Evolutionary conservation across 495 filamentous ascomycete genomes (phyloP).

Genomic region (Penicillium cinerascens): DNA sequence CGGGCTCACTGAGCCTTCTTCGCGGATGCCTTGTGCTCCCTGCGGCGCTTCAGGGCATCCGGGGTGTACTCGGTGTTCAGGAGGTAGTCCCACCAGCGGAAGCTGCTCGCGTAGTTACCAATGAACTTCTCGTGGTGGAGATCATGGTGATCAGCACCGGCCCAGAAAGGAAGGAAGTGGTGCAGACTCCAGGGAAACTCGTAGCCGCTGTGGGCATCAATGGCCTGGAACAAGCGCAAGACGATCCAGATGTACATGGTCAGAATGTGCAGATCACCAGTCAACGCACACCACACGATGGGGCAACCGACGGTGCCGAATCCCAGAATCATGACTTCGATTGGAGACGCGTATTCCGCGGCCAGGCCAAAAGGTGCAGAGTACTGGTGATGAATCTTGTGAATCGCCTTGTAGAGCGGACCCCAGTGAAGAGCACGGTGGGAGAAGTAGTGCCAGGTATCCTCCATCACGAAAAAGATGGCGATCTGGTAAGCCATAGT

Average conservation of each 20-base stretch:
- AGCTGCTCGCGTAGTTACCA: conserved; percentile 95
- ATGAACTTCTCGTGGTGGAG: conserved; percentile 96
- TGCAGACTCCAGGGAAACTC: conserved; percentile 97
- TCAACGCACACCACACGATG: conserved; percentile 80
- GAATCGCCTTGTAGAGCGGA: conserved; percentile 86
- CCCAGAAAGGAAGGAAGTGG: conserved; percentile 97
- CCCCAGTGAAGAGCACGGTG: conserved; percentile 96
- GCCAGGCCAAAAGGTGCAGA: conserved; percentile 95
- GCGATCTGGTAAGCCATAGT: conserved; percentile 91
- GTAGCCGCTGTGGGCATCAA: conserved; percentile 95
- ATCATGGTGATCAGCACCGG: conserved; percentile 94
- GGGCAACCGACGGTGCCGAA: conserved; percentile 80
- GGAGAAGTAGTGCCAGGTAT: conserved; percentile 97
- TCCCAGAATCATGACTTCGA: conserved; percentile 97
- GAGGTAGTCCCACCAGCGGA: conserved; percentile 97
- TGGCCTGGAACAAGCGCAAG: conserved; percentile 90
- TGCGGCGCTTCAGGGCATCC: conserved; percentile 78
- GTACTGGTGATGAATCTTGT: conserved; percentile 99
- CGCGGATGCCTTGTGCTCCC: conserved; percentile 67
- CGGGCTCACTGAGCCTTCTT: conserved; percentile 49
- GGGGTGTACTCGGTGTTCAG: conserved; percentile 91
- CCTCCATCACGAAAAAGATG: conserved; percentile 93
- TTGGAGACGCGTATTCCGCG: conserved; percentile 95
- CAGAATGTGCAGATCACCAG: conserved; percentile 83
- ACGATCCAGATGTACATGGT: conserved; percentile 99